Base-by-base conservation (phyloP, 805 yeast genomes). In the Candida vartiovaarae region DNA sequence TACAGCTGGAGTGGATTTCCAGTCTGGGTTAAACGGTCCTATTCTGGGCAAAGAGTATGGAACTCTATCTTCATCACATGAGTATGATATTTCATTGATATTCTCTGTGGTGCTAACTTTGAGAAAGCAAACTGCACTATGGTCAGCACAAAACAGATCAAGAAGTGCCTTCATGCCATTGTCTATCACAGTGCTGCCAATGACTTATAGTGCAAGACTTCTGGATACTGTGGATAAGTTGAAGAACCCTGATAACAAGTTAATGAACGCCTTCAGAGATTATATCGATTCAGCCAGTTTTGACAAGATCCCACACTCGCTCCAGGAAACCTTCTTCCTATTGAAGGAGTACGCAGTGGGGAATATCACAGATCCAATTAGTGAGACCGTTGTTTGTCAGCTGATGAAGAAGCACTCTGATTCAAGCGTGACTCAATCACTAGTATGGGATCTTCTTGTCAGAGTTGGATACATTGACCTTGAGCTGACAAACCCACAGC, bases 271-370 rank as follows among this genome's bases (percentile, higher is more conserved):
- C 6, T 56, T 73, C 36, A 32, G 47, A 2, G 54, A 53, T 8
- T 54, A 50, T 7, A 47, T 65, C 32, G 34, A 46, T 8, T 28
- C 34, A 0, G 41, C 53, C 3, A 42, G 49, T 27, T 29, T 29
- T 3, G 30, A 37, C 3, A 34, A 54, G 2, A 32, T 32, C 1
- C 30, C 35, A 1, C n/a, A 11, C 3, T 24, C 32, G 7, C 68
- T 63, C 46, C 58, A 66, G 0, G 67, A 68, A 2, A 60, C 75
- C 4, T 54, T 80, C 10, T 64, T 63, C 23, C 49, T 82, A 38
- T 55, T 83, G 42, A 74, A 71, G 46, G 75, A 76, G 35, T 82
- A 76, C 56, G 70, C 76, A 3, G 74, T 77, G 6, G 82, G 80
- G 0, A 78, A 80, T 38, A 54, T 74, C 30, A 55, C 64, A 15